Evolutionary conservation across 2,329 filamentous ascomycete species (phyloP).

Genomic region (Helotiales sp.): DNA sequence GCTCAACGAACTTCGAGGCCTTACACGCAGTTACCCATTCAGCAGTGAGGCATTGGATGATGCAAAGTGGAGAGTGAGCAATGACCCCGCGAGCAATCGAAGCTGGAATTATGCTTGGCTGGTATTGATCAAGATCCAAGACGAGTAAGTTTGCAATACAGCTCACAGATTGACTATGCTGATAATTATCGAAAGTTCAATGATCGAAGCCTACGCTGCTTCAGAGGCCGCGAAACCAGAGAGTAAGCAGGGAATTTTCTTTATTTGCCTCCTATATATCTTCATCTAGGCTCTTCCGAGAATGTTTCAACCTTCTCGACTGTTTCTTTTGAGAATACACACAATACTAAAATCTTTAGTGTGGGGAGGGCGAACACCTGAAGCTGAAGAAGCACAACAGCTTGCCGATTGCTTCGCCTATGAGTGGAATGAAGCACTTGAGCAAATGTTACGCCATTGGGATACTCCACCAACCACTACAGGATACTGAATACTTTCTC

Average conservation of each 20-base stretch:
- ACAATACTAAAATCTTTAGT: too few species aligned
- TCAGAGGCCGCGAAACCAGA: constrained; percentile 60
- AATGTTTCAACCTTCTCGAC: too few species aligned
- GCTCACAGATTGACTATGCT: background rate
- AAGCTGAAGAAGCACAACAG: constrained; percentile 54
- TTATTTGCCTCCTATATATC: too few species aligned
- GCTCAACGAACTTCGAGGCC: constrained; percentile 65
- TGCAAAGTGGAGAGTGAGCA: constrained; percentile 62
- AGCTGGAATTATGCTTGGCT: constrained; percentile 80
- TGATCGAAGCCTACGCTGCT: constrained; percentile 61
- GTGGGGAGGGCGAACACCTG: constrained; percentile 64
- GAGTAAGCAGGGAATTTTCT: too few species aligned
- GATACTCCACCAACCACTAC: constrained; percentile 58
- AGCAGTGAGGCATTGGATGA: constrained; percentile 64
- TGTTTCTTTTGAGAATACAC: too few species aligned
- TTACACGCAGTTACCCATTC: constrained; percentile 69
- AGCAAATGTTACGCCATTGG: constrained; percentile 71
- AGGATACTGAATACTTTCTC: constrained; percentile 42
- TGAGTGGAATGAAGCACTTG: constrained; percentile 67
- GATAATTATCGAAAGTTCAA: constrained; percentile 43
- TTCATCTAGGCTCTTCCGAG: too few species aligned
- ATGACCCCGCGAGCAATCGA: constrained; percentile 63
- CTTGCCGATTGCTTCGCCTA: constrained; percentile 62
- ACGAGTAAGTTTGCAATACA: constrained; percentile 51
- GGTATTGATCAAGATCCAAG: constrained; percentile 63